Percentiles rank a stretch among this genome's conserved stretches.
These are phyloP conservation scores for Tillandsia fasciculata DNA, from an alignment of 176 grass and related monocot species.

Conservation along the genomic window DNA sequence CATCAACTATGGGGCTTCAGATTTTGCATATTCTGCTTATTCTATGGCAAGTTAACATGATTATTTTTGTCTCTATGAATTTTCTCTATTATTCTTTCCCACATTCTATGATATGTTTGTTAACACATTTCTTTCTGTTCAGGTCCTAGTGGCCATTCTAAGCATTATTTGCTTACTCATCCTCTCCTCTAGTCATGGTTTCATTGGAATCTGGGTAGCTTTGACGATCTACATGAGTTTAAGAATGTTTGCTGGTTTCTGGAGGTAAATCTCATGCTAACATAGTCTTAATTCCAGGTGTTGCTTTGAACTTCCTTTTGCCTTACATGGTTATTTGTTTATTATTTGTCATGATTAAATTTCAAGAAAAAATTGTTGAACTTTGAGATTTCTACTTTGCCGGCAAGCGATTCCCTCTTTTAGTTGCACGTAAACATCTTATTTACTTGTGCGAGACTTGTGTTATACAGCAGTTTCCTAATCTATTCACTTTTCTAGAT, in stretches of 20 bases:
- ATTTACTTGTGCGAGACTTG: no score
- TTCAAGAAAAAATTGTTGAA: not conserved
- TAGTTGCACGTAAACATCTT: no score
- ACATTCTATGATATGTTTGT: not conserved
- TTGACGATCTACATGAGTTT: conserved; percentile 79
- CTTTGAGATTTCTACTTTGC: not conserved
- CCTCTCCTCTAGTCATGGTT: conserved; percentile 41
- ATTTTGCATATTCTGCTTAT: conserved; percentile 78
- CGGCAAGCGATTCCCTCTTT: no score
- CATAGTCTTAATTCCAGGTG: not conserved
- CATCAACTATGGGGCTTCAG: conserved; percentile 84
- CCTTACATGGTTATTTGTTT: not conserved
- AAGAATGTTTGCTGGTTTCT: conserved; percentile 61
- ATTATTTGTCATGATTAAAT: not conserved
- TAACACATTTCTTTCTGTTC: not conserved
- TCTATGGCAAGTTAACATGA: conserved; percentile 52
- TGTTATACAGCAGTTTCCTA: no score
- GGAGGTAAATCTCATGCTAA: conserved; percentile 41
- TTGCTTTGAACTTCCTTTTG: not conserved
- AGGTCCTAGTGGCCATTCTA: conserved; percentile 63
- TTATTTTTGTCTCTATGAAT: conserved; percentile 3
- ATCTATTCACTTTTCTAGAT: no score
- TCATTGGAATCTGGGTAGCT: conserved; percentile 78
- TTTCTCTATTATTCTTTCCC: not conserved
- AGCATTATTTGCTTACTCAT: conserved; percentile 53